Percentiles rank a stretch among this genome's conserved stretches.
Conservation (phyloP, 2,329 filamentous ascomycete species). For the Monilinia laxa region DNA sequence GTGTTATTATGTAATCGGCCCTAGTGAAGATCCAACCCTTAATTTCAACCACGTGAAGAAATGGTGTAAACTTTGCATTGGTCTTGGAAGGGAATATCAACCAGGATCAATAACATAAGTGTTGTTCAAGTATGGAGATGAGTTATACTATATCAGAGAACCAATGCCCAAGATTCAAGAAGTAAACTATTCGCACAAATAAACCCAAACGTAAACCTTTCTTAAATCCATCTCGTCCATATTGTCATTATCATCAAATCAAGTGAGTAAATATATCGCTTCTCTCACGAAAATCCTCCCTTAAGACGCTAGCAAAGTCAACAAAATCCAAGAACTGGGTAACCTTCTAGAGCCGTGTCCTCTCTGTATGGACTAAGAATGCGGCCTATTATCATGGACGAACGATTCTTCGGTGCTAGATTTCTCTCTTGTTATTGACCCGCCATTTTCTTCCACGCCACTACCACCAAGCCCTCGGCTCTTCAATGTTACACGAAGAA, state of each 20-base stretch:
- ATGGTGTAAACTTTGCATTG: background rate
- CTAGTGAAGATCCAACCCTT: background rate
- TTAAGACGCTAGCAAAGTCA: background rate
- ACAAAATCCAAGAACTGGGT: background rate
- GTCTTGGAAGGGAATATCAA: background rate
- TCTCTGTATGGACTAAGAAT: background rate
- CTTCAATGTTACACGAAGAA: slow-evolving; percentile 27
- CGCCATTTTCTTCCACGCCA: background rate
- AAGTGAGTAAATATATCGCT: no score
- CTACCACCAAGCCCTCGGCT: background rate
- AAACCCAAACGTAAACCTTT: background rate
- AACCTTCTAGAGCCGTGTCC: background rate
- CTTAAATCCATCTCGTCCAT: background rate
- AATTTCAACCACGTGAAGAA: background rate
- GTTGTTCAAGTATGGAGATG: background rate
- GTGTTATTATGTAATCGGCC: slow-evolving; percentile 18
- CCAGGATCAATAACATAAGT: background rate
- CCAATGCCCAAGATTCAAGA: background rate
- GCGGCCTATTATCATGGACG: background rate
- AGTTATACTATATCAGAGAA: background rate
- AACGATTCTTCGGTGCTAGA: slow-evolving; percentile 7
- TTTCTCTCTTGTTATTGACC: background rate
- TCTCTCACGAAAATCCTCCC: background rate
- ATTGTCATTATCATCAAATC: background rate
- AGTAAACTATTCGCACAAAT: background rate